phyloP scores from a whole-genome alignment of 768 basidiomycete genomes.

The Peribolospora baueri region DNA sequence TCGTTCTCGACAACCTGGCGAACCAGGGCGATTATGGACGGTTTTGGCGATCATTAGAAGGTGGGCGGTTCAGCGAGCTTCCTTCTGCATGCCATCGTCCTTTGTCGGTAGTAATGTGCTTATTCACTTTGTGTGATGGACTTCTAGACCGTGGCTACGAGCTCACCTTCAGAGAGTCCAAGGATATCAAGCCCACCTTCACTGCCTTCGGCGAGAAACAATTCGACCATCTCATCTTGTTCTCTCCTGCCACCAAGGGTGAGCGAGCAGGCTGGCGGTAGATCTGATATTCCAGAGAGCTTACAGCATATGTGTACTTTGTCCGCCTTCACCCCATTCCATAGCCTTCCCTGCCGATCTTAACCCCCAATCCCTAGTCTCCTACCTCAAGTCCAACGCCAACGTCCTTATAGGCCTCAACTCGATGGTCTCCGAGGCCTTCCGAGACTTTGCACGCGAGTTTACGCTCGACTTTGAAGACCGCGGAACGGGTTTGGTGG shows the following conservation, averaged over 20 bases:
- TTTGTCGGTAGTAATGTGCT: background rate
- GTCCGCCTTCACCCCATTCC: background rate
- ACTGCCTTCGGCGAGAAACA: slow-evolving; percentile 35
- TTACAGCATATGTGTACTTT: background rate
- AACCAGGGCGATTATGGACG: slow-evolving; percentile 44
- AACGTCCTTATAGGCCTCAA: slow-evolving; percentile 70
- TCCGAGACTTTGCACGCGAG: slow-evolving; percentile 61
- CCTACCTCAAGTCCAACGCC: slow-evolving; percentile 27
- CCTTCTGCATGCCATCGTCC: background rate
- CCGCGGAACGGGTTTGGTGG: slow-evolving; percentile 55
- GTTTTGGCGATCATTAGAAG: slow-evolving; percentile 55
- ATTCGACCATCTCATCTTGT: slow-evolving; percentile 67
- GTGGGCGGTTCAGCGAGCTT: slow-evolving; percentile 23
- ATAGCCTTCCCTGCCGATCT: slow-evolving; percentile 48
- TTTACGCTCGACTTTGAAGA: slow-evolving; percentile 76
- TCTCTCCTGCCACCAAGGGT: slow-evolving; percentile 73
- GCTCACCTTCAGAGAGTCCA: slow-evolving; percentile 63
- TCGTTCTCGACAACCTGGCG: slow-evolving; percentile 52
- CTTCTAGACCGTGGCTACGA: slow-evolving; percentile 51
- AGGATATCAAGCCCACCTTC: slow-evolving; percentile 35
- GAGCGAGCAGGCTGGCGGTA: slow-evolving; percentile 13
- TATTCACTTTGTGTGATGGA: background rate
- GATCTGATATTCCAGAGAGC: background rate
- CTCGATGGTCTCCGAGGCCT: slow-evolving; percentile 29
- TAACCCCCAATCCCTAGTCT: slow-evolving; percentile 53